phyloP scores from a whole-genome alignment of 345 rosid genomes.

The Gossypium australe region DNA sequence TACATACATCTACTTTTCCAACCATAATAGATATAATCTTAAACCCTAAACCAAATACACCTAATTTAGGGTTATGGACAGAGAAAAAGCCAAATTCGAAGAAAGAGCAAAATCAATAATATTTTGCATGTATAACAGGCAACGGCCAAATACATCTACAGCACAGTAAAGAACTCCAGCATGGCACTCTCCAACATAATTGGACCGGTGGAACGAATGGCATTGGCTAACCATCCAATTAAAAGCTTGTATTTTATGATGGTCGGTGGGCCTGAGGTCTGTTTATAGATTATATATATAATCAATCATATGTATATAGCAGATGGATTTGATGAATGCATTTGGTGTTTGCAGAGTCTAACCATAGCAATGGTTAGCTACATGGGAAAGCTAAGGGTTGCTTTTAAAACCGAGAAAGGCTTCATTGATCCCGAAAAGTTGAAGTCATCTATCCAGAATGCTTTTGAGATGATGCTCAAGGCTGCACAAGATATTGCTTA shows the following conservation, averaged over 20 bases:
- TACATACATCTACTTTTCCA: too few relatives aligned
- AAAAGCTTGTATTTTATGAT: constrained; percentile 41
- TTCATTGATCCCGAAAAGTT: constrained; percentile 28
- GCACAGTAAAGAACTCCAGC: constrained; percentile 40
- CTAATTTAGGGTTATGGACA: too few relatives aligned
- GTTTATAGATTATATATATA: neutral
- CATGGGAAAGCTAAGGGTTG: constrained; percentile 25
- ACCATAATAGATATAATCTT: too few relatives aligned
- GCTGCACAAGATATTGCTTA: constrained; percentile 13
- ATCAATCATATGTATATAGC: too few relatives aligned
- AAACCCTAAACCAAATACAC: too few relatives aligned
- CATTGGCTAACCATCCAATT: constrained; percentile 41
- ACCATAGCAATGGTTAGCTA: constrained; percentile 26
- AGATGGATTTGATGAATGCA: neutral
- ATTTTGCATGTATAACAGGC: constrained; percentile 13
- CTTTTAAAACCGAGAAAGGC: constrained; percentile 24
- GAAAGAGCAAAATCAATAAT: too few relatives aligned
- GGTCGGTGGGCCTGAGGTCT: constrained; percentile 41
- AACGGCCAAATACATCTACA: constrained; percentile 28
- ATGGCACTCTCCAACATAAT: constrained; percentile 41
- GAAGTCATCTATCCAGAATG: constrained; percentile 16
- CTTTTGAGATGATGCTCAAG: constrained; percentile 23
- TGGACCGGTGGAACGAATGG: constrained; percentile 42
- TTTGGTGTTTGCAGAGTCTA: constrained; percentile 24
- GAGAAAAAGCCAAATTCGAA: too few relatives aligned